A percentile compares a stretch with the other conserved stretches of the same genome.
Evolutionary conservation across 768 basidiomycete species (phyloP).

Genomic region (Leccinellum albellum): DNA sequence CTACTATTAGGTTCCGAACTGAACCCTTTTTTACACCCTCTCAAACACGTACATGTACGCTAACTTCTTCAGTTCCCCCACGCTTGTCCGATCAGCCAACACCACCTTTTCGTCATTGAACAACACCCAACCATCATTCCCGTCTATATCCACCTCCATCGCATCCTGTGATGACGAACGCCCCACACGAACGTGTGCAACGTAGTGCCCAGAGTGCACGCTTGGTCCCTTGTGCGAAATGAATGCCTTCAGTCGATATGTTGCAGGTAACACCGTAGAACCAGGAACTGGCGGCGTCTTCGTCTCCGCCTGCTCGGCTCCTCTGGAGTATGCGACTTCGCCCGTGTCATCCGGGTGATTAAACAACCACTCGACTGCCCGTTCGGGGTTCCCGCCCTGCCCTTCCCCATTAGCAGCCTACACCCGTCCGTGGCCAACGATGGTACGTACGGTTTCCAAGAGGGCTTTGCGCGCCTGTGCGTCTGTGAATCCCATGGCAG

Average conservation of each 20-base stretch:
- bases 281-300: conserved; percentile 40
- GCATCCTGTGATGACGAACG: conserved; percentile 3
- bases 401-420: neutral
- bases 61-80: conserved; percentile 72
- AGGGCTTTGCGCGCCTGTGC: conserved; percentile 86
- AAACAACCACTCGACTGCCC: conserved; percentile 96
- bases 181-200: conserved; percentile 62
- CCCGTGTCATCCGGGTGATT: conserved; percentile 86
- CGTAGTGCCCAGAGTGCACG: conserved; percentile 93
- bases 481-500: conserved; percentile 89
- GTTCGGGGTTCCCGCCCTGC: conserved; percentile 71
- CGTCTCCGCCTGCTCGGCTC: conserved; percentile 18
- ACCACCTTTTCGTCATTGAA: conserved; percentile 98
- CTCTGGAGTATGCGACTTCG: conserved; percentile 41
- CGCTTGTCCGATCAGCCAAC: conserved; percentile 78
- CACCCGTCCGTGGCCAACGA: neutral
- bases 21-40: conserved; percentile 29
- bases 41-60: conserved; percentile 96
- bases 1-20: too few relatives aligned
- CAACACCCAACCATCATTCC: conserved; percentile 69
- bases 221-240: conserved; percentile 96
- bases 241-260: conserved; percentile 85
- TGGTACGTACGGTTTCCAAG: conserved; percentile 66
- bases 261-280: conserved; percentile 60
- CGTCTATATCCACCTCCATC: conserved; percentile 26